Conservation (phyloP, 2,329 filamentous ascomycete genomes). For the Ilyonectria sp. region DNA sequence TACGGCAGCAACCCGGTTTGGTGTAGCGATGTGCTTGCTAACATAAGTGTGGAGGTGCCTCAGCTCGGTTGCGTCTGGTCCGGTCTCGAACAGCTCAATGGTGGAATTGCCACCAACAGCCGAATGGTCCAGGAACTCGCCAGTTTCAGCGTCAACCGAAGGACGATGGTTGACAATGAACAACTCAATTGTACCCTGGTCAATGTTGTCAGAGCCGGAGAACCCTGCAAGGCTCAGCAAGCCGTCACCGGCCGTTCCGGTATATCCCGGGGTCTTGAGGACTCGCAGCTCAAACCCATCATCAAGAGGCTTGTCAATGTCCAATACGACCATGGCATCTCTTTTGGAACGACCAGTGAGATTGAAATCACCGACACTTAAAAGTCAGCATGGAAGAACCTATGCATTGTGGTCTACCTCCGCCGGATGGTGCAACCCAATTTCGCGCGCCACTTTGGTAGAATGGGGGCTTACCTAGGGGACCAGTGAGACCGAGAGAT, state of each 20-base stretch:
- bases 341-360: slow-evolving; percentile 46
- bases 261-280: slow-evolving; percentile 47
- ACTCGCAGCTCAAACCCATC: slow-evolving; percentile 39
- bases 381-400: background rate
- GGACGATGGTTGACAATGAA: slow-evolving; percentile 40
- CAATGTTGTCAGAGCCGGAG: slow-evolving; percentile 45
- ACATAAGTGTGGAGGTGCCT: slow-evolving; percentile 39
- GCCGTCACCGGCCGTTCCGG: slow-evolving; percentile 51
- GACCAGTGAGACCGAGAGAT: slow-evolving; percentile 36
- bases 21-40: slow-evolving; percentile 33
- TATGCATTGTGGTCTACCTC: background rate
- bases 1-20: slow-evolving; percentile 40
- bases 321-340: slow-evolving; percentile 52
- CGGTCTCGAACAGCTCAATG: slow-evolving; percentile 37
- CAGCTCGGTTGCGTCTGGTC: slow-evolving; percentile 17
- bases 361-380: slow-evolving; percentile 44
- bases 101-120: slow-evolving; percentile 34
- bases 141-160: slow-evolving; percentile 27
- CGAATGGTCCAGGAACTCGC: slow-evolving; percentile 29
- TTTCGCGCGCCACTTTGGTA: background rate
- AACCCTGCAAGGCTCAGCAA: slow-evolving; percentile 51
- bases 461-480: slow-evolving; percentile 32
- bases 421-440: background rate
- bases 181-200: slow-evolving; percentile 31
- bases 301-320: slow-evolving; percentile 50